Percentiles rank a stretch among this genome's conserved stretches.
Conservation (phyloP, 805 yeast species). For the Candida qinlingensis region DNA sequence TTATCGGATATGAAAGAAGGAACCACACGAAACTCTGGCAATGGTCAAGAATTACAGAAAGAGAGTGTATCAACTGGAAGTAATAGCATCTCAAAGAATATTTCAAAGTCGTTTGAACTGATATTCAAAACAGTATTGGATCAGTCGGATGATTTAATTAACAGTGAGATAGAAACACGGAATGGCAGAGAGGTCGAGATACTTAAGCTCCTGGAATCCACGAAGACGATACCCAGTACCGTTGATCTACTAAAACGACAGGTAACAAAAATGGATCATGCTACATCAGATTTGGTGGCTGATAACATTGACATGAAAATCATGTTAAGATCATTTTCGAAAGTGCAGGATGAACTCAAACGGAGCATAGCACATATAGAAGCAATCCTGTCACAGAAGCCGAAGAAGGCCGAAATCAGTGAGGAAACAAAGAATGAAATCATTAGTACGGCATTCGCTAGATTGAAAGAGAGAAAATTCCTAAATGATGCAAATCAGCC, state of each 20-base stretch:
- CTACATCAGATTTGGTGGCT: neutral
- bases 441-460: neutral
- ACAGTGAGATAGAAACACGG: neutral
- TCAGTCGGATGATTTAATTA: neutral
- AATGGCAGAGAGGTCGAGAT: neutral
- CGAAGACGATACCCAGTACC: neutral
- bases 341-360: neutral
- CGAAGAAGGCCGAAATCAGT: neutral
- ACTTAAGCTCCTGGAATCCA: neutral
- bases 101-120: neutral
- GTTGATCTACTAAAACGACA: neutral
- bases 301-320: neutral
- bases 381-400: neutral
- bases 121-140: neutral
- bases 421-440: neutral
- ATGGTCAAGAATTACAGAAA: neutral
- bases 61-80: neutral
- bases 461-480: neutral
- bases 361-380: neutral
- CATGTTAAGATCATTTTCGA: neutral
- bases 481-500: neutral
- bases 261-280: neutral
- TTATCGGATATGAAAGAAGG: too few relatives aligned
- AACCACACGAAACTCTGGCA: neutral
- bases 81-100: neutral